Percentiles rank a stretch among this genome's conserved stretches.
These are phyloP conservation scores for Paulownia fortunei DNA, from an alignment of 257 asterid genomes.

Conservation along the genomic window DNA sequence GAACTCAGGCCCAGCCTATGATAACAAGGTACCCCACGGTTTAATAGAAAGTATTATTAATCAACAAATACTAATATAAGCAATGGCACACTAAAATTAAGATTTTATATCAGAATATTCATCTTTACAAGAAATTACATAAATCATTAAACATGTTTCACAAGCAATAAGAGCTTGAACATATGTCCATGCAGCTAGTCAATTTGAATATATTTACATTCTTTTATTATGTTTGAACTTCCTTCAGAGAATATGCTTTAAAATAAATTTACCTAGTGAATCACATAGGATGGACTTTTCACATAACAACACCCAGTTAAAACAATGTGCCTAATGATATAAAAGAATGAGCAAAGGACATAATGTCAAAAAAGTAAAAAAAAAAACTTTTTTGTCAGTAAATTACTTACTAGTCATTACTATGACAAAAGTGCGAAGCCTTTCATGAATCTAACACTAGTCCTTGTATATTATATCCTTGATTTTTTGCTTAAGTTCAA, in stretches of 20 bases:
- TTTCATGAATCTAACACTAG: neutral
- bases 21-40: too few species aligned
- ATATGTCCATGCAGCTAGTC: neutral
- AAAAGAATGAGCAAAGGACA: too few species aligned
- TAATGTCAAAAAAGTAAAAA: too few species aligned
- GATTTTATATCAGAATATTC: too few species aligned
- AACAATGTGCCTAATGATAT: too few species aligned
- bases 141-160: neutral
- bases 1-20: too few species aligned
- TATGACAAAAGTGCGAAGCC: neutral
- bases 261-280: neutral
- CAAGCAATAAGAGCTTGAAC: neutral
- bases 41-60: too few species aligned
- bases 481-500: neutral
- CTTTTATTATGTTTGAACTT: neutral
- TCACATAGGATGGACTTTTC: neutral
- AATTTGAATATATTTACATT: neutral
- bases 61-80: too few species aligned
- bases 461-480: neutral
- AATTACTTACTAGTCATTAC: too few species aligned
- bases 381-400: too few species aligned
- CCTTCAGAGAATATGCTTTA: slow-evolving; percentile 6
- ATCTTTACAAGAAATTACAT: neutral
- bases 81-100: too few species aligned
- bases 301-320: neutral